Evolutionary conservation across 75 land plant genomes (phyloP).

Genomic region (Isoetes taiwanensis): DNA sequence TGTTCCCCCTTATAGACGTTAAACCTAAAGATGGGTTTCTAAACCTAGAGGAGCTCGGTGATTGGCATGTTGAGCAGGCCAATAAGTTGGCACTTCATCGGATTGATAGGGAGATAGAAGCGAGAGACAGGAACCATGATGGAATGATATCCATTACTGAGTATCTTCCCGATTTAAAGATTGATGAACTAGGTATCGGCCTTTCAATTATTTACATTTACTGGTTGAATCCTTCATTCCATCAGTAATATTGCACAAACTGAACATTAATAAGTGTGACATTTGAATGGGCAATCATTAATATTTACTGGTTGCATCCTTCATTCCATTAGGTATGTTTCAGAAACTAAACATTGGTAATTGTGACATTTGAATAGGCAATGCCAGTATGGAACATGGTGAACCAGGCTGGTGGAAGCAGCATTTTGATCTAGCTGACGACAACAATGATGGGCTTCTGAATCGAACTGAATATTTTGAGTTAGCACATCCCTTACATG

Average conservation of each 20-base stretch:
- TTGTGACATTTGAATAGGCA: conserved; percentile 8
- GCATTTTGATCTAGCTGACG: conserved; percentile 86
- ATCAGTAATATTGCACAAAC: too few relatives aligned
- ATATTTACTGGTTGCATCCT: too few relatives aligned
- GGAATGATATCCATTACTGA: conserved; percentile 58
- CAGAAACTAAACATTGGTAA: too few relatives aligned
- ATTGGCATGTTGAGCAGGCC: conserved; percentile 58
- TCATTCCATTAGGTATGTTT: too few relatives aligned
- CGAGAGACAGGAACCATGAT: conserved; percentile 69
- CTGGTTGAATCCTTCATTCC: too few relatives aligned
- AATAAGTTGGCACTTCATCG: conserved; percentile 47
- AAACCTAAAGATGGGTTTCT: conserved; percentile 54
- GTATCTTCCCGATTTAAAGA: conserved; percentile 63
- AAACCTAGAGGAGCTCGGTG: conserved; percentile 39
- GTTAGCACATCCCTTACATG: conserved; percentile 26
- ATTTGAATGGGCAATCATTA: too few relatives aligned
- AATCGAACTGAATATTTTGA: conserved; percentile 78
- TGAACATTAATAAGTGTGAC: too few relatives aligned
- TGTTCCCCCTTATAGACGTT: conserved; percentile 66
- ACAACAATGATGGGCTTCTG: conserved; percentile 70
- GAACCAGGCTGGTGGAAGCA: conserved; percentile 80
- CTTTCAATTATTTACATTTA: too few relatives aligned
- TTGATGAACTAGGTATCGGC: conserved; percentile 30
- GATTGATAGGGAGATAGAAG: conserved; percentile 63
- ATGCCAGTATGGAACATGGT: conserved; percentile 30